Conservation (phyloP, 2,329 filamentous ascomycete species). For the Colletotrichum godetiae region DNA sequence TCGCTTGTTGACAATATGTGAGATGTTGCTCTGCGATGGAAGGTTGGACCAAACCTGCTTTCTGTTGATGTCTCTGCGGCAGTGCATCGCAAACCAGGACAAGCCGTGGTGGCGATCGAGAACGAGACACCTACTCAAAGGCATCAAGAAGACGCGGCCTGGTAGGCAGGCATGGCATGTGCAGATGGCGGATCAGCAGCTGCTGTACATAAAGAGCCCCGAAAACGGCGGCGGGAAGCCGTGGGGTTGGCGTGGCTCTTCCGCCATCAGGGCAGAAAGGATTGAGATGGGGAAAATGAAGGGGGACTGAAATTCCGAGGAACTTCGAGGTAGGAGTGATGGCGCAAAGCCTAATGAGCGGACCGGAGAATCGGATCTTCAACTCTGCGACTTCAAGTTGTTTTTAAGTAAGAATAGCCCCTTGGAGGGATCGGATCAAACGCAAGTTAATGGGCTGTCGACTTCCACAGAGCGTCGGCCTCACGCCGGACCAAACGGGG, state of each 20-base stretch:
- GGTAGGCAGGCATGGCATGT: conserved; percentile 28
- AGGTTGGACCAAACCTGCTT: conserved; percentile 36
- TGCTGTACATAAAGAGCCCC: neutral
- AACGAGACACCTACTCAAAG: conserved; percentile 20
- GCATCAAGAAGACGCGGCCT: conserved; percentile 20
- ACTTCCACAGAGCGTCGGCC: neutral
- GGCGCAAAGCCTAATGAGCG: too few relatives aligned
- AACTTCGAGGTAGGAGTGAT: neutral
- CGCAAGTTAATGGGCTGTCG: neutral
- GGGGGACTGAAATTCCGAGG: neutral
- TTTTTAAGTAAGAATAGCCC: too few relatives aligned
- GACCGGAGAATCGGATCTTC: neutral
- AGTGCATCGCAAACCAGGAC: conserved; percentile 9
- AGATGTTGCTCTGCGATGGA: conserved; percentile 32
- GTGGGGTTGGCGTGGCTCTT: conserved; percentile 5
- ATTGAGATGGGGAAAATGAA: conserved; percentile 14
- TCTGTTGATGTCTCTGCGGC: conserved; percentile 27
- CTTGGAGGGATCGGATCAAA: neutral
- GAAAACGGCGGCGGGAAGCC: neutral
- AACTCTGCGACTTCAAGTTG: neutral
- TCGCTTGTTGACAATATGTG: conserved; percentile 33
- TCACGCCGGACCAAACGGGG: neutral
- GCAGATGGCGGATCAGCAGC: conserved; percentile 21
- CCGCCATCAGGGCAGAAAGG: neutral
- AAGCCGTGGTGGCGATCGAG: conserved; percentile 28